Evolutionary conservation across 2,329 filamentous ascomycete genomes (phyloP), one percentile per base, ranked within the genome.

Genomic region (Ceratocystis papillata): DNA sequence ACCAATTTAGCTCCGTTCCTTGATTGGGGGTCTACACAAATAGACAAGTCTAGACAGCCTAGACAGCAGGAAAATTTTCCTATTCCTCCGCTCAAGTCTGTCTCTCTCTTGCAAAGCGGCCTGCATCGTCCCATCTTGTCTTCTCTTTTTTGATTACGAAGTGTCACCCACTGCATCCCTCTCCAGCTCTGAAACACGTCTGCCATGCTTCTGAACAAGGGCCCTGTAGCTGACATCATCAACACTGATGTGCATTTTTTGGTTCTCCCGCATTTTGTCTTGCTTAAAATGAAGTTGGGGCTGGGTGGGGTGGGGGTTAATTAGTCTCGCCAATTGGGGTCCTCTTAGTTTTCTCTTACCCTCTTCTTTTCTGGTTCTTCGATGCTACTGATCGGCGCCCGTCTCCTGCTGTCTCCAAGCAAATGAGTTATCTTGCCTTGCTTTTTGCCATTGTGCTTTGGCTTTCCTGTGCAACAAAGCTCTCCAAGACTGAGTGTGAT

Each of bases 191-290:
- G 55, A 59, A 59, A 59, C 55, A 37, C 33, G 55, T 59, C 55
- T 59, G 55, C 28, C 55, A 59, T 59, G 55, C 55, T 59, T 15
- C 17, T 17, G 55, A 37, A 37, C 55, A 30, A 59, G 55, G 55
- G 28, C 55, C 28, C 55, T 59, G 30, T 41, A n/a, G 28, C 55
- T 59, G 55, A 59, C 55, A 59, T 59, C 55, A 59, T 59, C 55
- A 15, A 37, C 55, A 33, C 17, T 20, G 12, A n/a, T n/a, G 55
- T 37, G 55, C 55, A 5, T 17, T 53, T 20, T 59, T 37, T 59
- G 28, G 12, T 37, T 28, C 55, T 25, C 22, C 28, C 12, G 33
- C 28, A 17, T 20, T 30, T 59, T 37, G 22, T 15, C 50, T 22
- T 22, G 48, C 20, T 12, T 50, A n/a, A 22, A 22, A 50, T 22